Base-by-base conservation (phyloP, 768 basidiomycete species). In the Auricularia sp. region DNA sequence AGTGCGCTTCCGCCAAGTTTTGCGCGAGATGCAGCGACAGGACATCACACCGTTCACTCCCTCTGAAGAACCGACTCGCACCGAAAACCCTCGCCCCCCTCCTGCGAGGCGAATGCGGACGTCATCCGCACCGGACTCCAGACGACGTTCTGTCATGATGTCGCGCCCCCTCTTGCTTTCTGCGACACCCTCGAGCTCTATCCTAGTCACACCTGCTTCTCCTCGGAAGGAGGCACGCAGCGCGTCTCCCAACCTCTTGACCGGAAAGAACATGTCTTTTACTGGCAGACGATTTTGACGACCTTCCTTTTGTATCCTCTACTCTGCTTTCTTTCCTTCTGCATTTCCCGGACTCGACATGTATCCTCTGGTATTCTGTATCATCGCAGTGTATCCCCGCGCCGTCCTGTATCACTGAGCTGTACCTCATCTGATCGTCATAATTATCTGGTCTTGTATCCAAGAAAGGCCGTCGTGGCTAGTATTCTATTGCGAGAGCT, bases 1-100 rank as follows among this genome's bases (percentile, higher is more conserved):
- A 12, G 68, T 84, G 51, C 75, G 86, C 56, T 88, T 89, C 67
- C 83, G 84, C 68, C 81, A 86, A 67, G 82, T 87, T 12, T 72
- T 86, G 65, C 71, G 75, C 11, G 88, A 88, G 70, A 70, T 86
- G 68, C 81, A 81, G 64, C 66, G 69, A 64, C 65, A 67, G 68
- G 65, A 56, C 23, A 36, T 29, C 43, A 2, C 36, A 18, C 61
- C 61, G 43, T 54, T 6, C 61, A 58, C 18, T 34, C 43, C n/a
- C 64, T 61, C 39, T 56, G 33, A 3, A 61, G 62, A 36, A 35
- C 51, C 11, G 29, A 58, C 51, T 33, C 53, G 11, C 47, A 61
- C 14, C 8, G 56, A 29, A 6, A 35, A 33, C 34, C 23, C 34
- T 29, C 14, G 8, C 8, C 11, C 56, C 16, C 10, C 56, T 29